Evolutionary conservation across 2,329 filamentous ascomycete species (phyloP).

Genomic region (Thelonectria rubi): DNA sequence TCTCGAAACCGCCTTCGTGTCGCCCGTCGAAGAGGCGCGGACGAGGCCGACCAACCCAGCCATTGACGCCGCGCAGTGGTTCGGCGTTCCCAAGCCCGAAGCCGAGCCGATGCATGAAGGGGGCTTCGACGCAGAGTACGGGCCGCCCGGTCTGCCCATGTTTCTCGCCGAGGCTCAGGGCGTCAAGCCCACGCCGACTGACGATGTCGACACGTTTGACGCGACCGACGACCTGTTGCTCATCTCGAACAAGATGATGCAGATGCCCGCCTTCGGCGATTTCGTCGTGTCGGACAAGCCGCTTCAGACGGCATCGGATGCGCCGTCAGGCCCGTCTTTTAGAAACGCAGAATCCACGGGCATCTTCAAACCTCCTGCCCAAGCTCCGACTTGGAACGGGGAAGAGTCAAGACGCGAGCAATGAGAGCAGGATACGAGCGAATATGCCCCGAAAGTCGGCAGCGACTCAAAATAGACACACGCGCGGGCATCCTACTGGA

Average conservation of each 20-base stretch:
- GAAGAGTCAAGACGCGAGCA: constrained; percentile 27
- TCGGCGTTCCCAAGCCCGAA: constrained; percentile 16
- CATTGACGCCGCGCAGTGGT: constrained; percentile 37
- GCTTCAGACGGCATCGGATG: constrained; percentile 20
- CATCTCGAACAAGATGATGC: constrained; percentile 33
- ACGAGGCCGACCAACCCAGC: constrained; percentile 30
- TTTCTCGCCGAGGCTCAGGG: constrained; percentile 42
- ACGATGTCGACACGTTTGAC: constrained; percentile 35
- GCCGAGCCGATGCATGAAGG: constrained; percentile 19
- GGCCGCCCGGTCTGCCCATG: constrained; percentile 40
- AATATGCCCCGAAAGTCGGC: constrained; percentile 31
- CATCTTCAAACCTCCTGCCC: constrained; percentile 34
- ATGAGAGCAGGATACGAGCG: constrained; percentile 35
- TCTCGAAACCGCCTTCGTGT: constrained; percentile 39
- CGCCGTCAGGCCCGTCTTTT: constrained; percentile 29
- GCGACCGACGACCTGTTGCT: constrained; percentile 34
- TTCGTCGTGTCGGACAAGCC: constrained; percentile 28
- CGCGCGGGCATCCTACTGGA: constrained; percentile 29
- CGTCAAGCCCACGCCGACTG: constrained; percentile 28
- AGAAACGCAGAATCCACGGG: constrained; percentile 22
- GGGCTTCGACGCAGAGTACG: constrained; percentile 32
- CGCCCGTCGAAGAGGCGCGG: constrained; percentile 34
- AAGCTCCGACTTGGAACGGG: constrained; percentile 2
- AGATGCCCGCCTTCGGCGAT: constrained; percentile 27
- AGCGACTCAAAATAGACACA: constrained; percentile 25